Percentiles rank a stretch among this genome's conserved stretches.
Evolutionary conservation across 2,329 filamentous ascomycete genomes (phyloP).

Genomic region (Aphanoascus verrucosus): DNA sequence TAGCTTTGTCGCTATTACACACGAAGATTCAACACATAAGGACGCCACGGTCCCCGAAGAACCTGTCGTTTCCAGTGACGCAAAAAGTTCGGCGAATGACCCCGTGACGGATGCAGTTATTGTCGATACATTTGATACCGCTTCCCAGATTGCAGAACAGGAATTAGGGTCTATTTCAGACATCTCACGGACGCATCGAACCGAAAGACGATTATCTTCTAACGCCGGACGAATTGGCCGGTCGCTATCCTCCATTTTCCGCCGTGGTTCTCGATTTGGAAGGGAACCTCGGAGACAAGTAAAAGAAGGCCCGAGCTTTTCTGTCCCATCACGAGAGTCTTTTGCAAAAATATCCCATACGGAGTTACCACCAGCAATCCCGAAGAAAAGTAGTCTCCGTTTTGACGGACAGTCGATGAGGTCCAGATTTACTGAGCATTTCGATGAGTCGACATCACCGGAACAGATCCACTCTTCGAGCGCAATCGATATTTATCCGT

Average conservation of each 20-base stretch:
- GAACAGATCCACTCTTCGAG: constrained; percentile 69
- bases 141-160: constrained; percentile 5
- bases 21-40: background rate
- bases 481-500: constrained; percentile 35
- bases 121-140: background rate
- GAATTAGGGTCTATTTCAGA: constrained; percentile 1
- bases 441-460: constrained; percentile 75
- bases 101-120: background rate
- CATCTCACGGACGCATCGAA: constrained; percentile 1
- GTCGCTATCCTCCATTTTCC: constrained; percentile 65
- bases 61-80: background rate
- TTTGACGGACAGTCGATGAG: constrained; percentile 60
- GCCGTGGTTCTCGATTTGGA: constrained; percentile 41
- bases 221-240: constrained; percentile 20
- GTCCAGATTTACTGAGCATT: constrained; percentile 84
- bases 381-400: constrained; percentile 35
- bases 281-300: background rate
- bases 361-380: constrained; percentile 27
- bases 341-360: constrained; percentile 47
- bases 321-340: constrained; percentile 82
- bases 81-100: constrained; percentile 3
- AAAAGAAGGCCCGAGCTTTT: constrained; percentile 43
- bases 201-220: constrained; percentile 6
- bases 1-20: constrained; percentile 21
- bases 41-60: background rate